Evolutionary conservation across 1,139 yeast genomes (phyloP).

Genomic region (Geotrichum restrictum): DNA sequence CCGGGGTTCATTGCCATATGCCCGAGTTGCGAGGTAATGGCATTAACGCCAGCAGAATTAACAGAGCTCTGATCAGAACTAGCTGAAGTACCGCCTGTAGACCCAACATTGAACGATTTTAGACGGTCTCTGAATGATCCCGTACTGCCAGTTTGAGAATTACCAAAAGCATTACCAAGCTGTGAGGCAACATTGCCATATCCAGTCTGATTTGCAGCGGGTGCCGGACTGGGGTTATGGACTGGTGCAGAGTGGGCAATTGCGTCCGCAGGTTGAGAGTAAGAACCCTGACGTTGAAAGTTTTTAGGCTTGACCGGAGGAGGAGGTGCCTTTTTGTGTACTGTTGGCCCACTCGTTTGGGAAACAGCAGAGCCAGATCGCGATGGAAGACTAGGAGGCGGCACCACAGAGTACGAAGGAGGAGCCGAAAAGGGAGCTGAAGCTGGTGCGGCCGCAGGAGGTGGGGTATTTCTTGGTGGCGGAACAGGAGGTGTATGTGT

Average conservation of each 20-base stretch:
- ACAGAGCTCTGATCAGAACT: not conserved
- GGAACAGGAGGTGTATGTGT: constrained; percentile 11
- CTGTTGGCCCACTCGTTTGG: not conserved
- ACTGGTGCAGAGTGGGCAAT: not conserved
- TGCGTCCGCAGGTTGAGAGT: not conserved
- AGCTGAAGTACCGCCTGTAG: not conserved
- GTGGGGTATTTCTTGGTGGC: constrained; percentile 7
- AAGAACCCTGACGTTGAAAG: constrained; percentile 4
- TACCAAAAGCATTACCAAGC: not conserved
- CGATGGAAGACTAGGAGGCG: not conserved
- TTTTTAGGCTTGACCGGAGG: constrained; percentile 17
- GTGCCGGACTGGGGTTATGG: not conserved
- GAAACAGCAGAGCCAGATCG: not conserved
- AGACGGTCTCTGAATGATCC: constrained; percentile 16
- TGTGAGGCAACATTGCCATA: constrained; percentile 9
- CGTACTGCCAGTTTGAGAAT: not conserved
- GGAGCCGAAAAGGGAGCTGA: not conserved
- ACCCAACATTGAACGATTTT: constrained; percentile 8
- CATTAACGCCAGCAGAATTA: not conserved
- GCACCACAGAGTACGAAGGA: not conserved
- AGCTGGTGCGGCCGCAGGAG: constrained; percentile 4
- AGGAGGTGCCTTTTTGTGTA: constrained; percentile 18
- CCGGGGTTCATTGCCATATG: not conserved
- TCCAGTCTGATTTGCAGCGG: not conserved
- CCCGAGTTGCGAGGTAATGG: not conserved